These are phyloP conservation scores for Daldinia grandis DNA, from an alignment of 495 filamentous ascomycete species.

Conservation along the genomic window DNA sequence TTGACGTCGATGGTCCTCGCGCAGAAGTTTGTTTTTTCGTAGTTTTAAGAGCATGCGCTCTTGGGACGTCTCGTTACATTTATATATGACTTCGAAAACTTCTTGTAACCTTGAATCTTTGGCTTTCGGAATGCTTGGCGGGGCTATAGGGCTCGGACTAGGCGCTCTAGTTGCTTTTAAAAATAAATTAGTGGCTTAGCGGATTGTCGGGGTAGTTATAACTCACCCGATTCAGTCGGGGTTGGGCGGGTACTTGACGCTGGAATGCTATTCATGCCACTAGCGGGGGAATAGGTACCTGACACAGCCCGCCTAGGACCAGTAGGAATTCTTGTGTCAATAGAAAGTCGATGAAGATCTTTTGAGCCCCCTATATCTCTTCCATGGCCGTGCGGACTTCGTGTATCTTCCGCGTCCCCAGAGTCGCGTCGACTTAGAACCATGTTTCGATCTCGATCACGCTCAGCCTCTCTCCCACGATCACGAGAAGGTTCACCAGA, in stretches of 20 bases:
- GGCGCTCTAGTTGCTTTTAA: neutral
- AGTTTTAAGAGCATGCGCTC: constrained; percentile 27
- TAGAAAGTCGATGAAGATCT: neutral
- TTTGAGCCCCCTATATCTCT: constrained; percentile 9
- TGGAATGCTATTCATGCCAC: constrained; percentile 8
- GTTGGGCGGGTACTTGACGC: constrained; percentile 19
- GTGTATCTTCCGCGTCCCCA: constrained; percentile 21
- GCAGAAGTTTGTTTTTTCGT: constrained; percentile 12
- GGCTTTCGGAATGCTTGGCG: constrained; percentile 19
- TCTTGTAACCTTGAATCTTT: constrained; percentile 40
- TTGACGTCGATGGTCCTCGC: constrained; percentile 27
- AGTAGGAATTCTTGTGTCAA: constrained; percentile 23
- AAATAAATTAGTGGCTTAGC: neutral
- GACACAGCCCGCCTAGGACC: constrained; percentile 7
- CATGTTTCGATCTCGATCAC: constrained; percentile 9
- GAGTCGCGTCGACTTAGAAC: constrained; percentile 14
- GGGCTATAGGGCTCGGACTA: neutral
- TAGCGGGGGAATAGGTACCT: constrained; percentile 27
- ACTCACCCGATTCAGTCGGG: constrained; percentile 27
- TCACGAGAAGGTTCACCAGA: constrained; percentile 26
- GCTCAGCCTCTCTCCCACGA: neutral
- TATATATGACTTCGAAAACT: constrained; percentile 31
- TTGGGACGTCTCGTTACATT: constrained; percentile 25
- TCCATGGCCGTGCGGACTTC: constrained; percentile 10
- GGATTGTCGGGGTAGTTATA: constrained; percentile 1